Conservation (phyloP, 805 yeast genomes). For the Sungouiella thailandica region DNA sequence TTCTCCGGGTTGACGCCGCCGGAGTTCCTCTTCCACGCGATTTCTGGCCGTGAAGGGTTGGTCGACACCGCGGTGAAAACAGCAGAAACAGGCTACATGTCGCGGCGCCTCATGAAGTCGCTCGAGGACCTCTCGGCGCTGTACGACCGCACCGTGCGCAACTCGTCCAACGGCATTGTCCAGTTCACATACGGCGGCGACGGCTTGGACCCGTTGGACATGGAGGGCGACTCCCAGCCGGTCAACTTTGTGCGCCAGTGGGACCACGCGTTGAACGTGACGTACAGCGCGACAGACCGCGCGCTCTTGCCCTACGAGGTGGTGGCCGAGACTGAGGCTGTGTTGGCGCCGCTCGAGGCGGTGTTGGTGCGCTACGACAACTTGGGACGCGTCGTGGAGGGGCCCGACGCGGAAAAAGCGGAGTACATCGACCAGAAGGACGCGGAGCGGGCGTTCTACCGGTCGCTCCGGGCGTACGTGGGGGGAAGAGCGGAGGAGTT, state of each 20-base stretch:
- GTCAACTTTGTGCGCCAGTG: constrained; percentile 92
- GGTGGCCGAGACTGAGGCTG: constrained; percentile 45
- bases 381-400: constrained; percentile 49
- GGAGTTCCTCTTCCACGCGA: constrained; percentile 98
- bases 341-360: constrained; percentile 58
- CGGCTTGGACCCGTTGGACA: constrained; percentile 95
- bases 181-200: constrained; percentile 99
- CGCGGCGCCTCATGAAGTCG: constrained; percentile 96
- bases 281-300: constrained; percentile 49
- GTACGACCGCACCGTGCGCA: constrained; percentile 92
- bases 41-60: constrained; percentile 99
- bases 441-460: constrained; percentile 81
- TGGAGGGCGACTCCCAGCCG: constrained; percentile 98
- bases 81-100: constrained; percentile 98
- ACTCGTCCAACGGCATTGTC: constrained; percentile 92
- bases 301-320: constrained; percentile 72
- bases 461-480: constrained; percentile 66
- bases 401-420: constrained; percentile 43
- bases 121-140: constrained; percentile 91
- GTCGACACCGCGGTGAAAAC: constrained; percentile 99
- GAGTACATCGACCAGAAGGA: constrained; percentile 79
- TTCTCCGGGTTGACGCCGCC: constrained; percentile 97
- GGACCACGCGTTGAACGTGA: constrained; percentile 82
- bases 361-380: constrained; percentile 67
- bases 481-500: constrained; percentile 50